Evolutionary conservation across 305 asterid species (phyloP), one percentile per base, ranked within the genome.

Genomic region (Ajuga reptans): DNA sequence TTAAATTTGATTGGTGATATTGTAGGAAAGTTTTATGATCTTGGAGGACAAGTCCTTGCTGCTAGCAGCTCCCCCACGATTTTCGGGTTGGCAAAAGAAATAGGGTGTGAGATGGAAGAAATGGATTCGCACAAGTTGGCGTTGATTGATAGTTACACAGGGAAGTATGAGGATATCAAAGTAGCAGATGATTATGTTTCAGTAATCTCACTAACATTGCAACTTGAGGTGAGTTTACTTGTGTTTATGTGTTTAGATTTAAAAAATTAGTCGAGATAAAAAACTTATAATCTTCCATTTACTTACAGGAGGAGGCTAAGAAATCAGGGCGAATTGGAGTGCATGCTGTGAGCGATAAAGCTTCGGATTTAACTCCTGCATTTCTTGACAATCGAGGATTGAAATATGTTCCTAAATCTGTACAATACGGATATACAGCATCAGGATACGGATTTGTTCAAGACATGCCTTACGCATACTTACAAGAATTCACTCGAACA

Each of bases 1-100:
- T 55, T 27, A 3, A 7, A 12, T 27, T 31, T 7, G 3, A 8
- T 15, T 3, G 10, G 0, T 39, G 33, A 47, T 14, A 42, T 55
- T 77, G 75, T 82, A 89, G 97, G 97, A 71, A 87, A 64, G 29
- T 52, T 82, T 14, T 91, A 91, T 68, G 97, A 91, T 78, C 97
- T 91, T 37, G 96, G 97, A 55, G 97, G 96, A 34, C 96, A 91
- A 79, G 97, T 91, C 41, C 92, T 91, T 29, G 95, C 97, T n/a
- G 95, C 93, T 6, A 87, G 84, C 72, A 89, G 97, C 75, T 90
- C 97, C 17, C 97, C 97, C 3, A 83, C 90, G 2, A 83, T 91
- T 49, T 91, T 89, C 51, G 79, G 84, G 68, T 57, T 91, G 72
- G 92, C 96, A 0, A 85, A 87, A 63, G 97, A 89, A 81, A 78